Base-by-base conservation (phyloP, 2,329 filamentous ascomycete species). In the Amesomyces nigricolor region DNA sequence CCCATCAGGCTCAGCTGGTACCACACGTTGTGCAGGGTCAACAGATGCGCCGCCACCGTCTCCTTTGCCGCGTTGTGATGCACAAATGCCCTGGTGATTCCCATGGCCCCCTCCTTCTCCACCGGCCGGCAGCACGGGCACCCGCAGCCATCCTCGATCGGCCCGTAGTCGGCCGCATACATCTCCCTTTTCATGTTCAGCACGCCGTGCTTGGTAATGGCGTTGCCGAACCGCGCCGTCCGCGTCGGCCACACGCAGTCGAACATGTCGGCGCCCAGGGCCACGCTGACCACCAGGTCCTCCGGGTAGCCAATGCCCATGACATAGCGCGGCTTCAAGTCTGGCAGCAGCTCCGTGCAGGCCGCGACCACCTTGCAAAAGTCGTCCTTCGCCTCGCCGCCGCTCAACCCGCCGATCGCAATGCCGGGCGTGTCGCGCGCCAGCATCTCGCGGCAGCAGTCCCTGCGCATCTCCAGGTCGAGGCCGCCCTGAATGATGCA, bases 251-350 rank as follows among this genome's bases (percentile, higher is more conserved):
- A 99, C 6, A 99, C 94, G 68, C 95, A 99, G 73, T 99, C 94
- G 69, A 99, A 99, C 94, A 99, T 99, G 72, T 99, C 94, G 47
- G 94, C 94, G 3, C 94, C 94, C 0, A 99, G 79, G 1, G 94
- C 94, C 4, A 96, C 86, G 51, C 90, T 95, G 39, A 99, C 91
- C 2, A 99, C 82, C 54, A 99, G 77, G 67, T 99, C 94, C 73
- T 97, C 94, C 1, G 94, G 94, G 70, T 96, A 99, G 11, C 94
- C 91, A 63, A 99, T 94, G 16, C 94, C 94, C 95, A 99, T 99
- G 55, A 99, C 92, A 73, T 99, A 99, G 69, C 94, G 82, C n/a
- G 94, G 94, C 72, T 99, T 99, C 59, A 88, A 77, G 56, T 92
- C 87, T 0, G 95, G 95, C 16, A 99, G 78, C 56, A 96, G 72